phyloP scores from a whole-genome alignment of 2,329 filamentous ascomycete genomes.

The Fusarium xyrophilum region DNA sequence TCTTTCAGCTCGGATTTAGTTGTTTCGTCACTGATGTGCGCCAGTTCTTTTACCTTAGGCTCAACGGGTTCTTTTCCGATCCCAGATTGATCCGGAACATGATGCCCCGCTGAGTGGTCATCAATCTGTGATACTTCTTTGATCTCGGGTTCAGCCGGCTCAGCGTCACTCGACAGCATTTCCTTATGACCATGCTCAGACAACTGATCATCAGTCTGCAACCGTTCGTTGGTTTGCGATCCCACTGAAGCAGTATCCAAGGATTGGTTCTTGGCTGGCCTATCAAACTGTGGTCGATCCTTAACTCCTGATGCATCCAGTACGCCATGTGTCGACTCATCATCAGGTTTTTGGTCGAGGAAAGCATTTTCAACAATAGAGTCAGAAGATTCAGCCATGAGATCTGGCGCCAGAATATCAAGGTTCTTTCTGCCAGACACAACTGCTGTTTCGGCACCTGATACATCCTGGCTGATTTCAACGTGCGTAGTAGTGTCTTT shows the following conservation, averaged over 20 bases:
- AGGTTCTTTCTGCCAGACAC: background rate
- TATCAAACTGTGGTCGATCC: background rate
- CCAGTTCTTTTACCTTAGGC: background rate
- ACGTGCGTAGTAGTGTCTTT: slow-evolving; percentile 1
- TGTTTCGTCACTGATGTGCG: background rate
- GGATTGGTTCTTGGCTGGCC: background rate
- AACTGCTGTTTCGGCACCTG: background rate
- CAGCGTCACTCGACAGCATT: background rate
- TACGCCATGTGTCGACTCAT: background rate
- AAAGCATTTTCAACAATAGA: background rate
- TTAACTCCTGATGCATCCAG: background rate
- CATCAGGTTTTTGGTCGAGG: background rate
- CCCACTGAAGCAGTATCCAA: background rate
- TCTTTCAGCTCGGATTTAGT: background rate
- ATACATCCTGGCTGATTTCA: background rate
- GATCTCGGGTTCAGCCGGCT: background rate
- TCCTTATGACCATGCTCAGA: background rate
- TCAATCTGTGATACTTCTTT: background rate
- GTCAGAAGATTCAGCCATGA: background rate
- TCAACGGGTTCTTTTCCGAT: background rate
- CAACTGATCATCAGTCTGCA: background rate
- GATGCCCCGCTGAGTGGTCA: background rate
- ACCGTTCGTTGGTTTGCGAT: background rate
- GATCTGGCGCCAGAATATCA: background rate
- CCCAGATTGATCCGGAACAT: background rate